Evolutionary conservation across 352 stramenopile species (phyloP).

Genomic region (Pythium chondricola): DNA sequence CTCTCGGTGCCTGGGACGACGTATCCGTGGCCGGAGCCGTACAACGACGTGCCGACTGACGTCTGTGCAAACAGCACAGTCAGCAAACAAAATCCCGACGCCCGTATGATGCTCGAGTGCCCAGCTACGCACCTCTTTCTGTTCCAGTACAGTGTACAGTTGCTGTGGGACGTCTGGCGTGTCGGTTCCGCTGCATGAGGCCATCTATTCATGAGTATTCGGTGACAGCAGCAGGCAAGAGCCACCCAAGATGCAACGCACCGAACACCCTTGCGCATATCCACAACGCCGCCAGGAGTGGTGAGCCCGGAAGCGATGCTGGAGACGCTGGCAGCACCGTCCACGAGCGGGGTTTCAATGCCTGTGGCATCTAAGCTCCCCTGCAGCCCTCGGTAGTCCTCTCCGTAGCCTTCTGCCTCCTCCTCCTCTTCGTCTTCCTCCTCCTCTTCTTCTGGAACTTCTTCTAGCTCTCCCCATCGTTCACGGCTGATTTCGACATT

Average conservation of each 20-base stretch:
- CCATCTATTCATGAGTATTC: background rate
- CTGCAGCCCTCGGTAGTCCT: constrained; percentile 23
- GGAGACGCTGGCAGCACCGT: constrained; percentile 50
- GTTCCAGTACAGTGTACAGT: constrained; percentile 73
- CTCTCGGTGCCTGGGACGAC: constrained; percentile 41
- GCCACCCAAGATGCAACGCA: constrained; percentile 14
- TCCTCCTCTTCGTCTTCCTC: constrained; percentile 39
- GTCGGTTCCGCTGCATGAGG: constrained; percentile 34
- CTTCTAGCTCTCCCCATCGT: constrained; percentile 66
- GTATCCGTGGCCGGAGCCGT: constrained; percentile 70
- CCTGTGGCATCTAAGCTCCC: constrained; percentile 46
- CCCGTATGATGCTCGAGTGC: background rate
- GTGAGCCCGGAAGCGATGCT: constrained; percentile 58
- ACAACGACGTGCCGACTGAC: constrained; percentile 64
- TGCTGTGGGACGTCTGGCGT: constrained; percentile 58
- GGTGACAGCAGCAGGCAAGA: constrained; percentile 2
- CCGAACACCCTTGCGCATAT: constrained; percentile 74
- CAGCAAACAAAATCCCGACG: background rate
- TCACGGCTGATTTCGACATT: constrained; percentile 47
- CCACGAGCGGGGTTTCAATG: constrained; percentile 45
- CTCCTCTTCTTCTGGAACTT: constrained; percentile 47
- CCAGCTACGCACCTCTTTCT: constrained; percentile 45
- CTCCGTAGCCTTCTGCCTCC: constrained; percentile 17
- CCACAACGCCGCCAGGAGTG: constrained; percentile 57
- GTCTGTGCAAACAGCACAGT: constrained; percentile 27